Percentiles rank a stretch among this genome's conserved stretches.
These are phyloP conservation scores for Cutaneotrichosporon dermatis DNA, from an alignment of 1,284 basidiomycete species.

Conservation along the genomic window DNA sequence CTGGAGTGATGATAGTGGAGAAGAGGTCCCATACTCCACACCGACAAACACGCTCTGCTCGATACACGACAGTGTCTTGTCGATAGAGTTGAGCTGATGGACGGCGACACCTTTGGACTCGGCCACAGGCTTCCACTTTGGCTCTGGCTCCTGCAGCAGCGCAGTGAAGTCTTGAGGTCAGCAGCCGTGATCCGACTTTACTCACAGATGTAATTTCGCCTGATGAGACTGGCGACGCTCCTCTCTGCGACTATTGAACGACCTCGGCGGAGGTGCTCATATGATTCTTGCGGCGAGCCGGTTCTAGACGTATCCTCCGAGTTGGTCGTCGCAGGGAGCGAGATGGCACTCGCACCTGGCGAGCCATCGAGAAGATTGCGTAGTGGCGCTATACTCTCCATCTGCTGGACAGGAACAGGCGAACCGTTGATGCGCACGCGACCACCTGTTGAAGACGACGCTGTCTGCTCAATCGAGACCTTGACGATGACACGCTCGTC, in stretches of 20 bases:
- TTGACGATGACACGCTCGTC: constrained; percentile 74
- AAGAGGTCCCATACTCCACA: constrained; percentile 95
- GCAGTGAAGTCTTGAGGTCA: constrained; percentile 72
- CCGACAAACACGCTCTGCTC: constrained; percentile 99
- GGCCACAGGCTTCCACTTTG: constrained; percentile 84
- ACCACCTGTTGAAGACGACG: constrained; percentile 45
- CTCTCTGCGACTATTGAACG: constrained; percentile 66
- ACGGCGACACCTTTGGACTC: constrained; percentile 86
- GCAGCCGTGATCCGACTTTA: neutral
- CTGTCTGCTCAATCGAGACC: constrained; percentile 71
- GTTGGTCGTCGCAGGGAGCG: constrained; percentile 32
- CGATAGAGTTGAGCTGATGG: constrained; percentile 94
- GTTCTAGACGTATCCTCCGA: constrained; percentile 23
- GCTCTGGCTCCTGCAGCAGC: constrained; percentile 92
- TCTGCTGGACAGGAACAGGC: constrained; percentile 60
- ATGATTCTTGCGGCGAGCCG: constrained; percentile 17
- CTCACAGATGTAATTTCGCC: constrained; percentile 83
- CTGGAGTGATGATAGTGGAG: constrained; percentile 76
- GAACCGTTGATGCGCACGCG: constrained; percentile 74
- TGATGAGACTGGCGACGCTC: constrained; percentile 73
- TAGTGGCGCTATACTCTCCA: constrained; percentile 21
- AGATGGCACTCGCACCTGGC: constrained; percentile 40
- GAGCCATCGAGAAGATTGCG: constrained; percentile 35
- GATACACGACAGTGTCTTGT: constrained; percentile 95
- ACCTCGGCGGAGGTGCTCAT: constrained; percentile 40